Evolutionary conservation across 768 basidiomycete genomes (phyloP).

Genomic region (Mycena vulgaris): DNA sequence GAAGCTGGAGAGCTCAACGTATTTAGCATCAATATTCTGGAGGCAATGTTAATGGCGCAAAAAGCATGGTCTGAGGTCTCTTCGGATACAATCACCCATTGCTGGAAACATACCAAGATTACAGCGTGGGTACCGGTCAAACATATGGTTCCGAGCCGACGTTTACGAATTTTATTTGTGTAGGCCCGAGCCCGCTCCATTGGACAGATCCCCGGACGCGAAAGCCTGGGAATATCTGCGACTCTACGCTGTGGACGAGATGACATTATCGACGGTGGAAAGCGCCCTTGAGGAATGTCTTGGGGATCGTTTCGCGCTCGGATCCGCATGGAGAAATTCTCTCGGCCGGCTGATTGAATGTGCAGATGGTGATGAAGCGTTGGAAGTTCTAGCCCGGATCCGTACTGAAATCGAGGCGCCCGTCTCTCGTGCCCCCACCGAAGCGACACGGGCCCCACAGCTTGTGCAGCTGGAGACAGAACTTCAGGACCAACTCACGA

Average conservation of each 20-base stretch:
- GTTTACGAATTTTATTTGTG: no score
- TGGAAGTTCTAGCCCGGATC: neutral
- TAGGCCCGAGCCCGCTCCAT: no score
- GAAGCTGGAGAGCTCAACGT: constrained; percentile 36
- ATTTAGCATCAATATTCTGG: constrained; percentile 36
- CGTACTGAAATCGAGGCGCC: no score
- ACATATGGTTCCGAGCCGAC: no score
- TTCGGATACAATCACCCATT: constrained; percentile 42
- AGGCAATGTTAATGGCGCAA: neutral
- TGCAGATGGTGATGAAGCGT: neutral
- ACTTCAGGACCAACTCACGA: no score
- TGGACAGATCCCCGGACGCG: neutral
- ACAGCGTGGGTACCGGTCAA: no score
- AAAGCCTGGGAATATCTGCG: neutral
- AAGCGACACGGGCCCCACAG: neutral
- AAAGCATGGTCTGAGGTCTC: constrained; percentile 41
- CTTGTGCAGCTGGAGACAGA: neutral
- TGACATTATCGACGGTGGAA: neutral
- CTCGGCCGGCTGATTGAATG: neutral
- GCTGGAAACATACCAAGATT: constrained; percentile 43
- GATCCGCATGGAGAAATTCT: neutral
- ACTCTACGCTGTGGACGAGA: constrained; percentile 1
- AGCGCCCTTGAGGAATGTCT: neutral
- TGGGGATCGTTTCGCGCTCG: neutral
- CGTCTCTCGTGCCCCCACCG: neutral